Evolutionary conservation across 2,329 filamentous ascomycete genomes (phyloP).

Genomic region (Calycina marina): DNA sequence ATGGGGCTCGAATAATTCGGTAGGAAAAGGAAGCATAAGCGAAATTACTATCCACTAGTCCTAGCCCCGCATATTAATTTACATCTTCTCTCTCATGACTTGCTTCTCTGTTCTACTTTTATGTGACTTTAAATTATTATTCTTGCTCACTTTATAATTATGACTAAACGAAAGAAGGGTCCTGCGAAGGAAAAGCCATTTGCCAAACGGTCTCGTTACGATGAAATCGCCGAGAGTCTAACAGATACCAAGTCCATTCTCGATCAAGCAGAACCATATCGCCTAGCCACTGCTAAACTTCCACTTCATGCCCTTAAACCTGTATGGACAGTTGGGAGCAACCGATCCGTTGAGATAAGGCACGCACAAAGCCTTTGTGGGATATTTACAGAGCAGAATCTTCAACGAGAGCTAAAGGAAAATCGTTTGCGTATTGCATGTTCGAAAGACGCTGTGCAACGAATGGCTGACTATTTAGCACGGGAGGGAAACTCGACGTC

Average conservation of each 20-base stretch:
- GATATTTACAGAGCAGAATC: not conserved
- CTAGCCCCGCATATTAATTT: too few species aligned
- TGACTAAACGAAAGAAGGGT: not conserved
- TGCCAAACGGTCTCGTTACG: not conserved
- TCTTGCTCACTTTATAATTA: too few species aligned
- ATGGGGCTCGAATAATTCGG: too few species aligned
- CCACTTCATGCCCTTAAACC: not conserved
- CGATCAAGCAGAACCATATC: not conserved
- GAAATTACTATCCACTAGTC: too few species aligned
- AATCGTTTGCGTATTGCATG: constrained; percentile 1
- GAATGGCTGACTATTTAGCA: not conserved
- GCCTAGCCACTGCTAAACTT: not conserved
- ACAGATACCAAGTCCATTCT: not conserved
- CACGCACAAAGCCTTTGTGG: not conserved
- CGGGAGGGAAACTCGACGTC: not conserved
- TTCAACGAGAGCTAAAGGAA: not conserved
- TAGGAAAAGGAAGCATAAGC: too few species aligned
- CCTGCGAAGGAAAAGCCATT: not conserved
- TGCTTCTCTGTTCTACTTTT: too few species aligned
- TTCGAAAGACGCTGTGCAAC: not conserved
- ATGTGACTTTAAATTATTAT: too few species aligned
- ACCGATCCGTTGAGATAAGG: not conserved
- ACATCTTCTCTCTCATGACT: too few species aligned
- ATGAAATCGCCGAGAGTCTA: not conserved
- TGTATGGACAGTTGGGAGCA: not conserved